Percentiles rank a stretch among this genome's conserved stretches.
Evolutionary conservation across 1,139 yeast genomes (phyloP).

Genomic region (Pneumocystis sp.): DNA sequence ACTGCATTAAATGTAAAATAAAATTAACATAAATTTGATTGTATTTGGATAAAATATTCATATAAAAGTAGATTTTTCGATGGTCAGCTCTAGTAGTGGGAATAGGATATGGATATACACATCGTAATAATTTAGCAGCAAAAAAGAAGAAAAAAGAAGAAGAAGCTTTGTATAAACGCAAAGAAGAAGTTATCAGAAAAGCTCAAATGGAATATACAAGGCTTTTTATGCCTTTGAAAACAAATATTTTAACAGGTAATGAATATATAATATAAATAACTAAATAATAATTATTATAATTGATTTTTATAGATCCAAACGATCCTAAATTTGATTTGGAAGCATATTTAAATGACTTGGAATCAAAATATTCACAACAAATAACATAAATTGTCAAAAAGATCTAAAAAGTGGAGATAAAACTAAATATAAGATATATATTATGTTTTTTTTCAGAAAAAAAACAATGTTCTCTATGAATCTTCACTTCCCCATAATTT

Average conservation of each 20-base stretch:
- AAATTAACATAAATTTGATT: neutral
- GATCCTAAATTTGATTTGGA: neutral
- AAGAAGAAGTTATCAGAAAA: conserved; percentile 74
- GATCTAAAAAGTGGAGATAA: neutral
- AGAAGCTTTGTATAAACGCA: conserved; percentile 44
- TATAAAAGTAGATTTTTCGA: conserved; percentile 51
- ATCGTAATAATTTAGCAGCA: conserved; percentile 54
- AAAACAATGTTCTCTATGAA: neutral
- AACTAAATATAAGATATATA: neutral
- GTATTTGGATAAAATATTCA: neutral
- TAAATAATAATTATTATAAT: neutral
- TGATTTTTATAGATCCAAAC: neutral
- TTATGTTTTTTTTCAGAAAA: neutral
- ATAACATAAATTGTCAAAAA: neutral
- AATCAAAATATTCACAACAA: neutral
- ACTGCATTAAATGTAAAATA: neutral
- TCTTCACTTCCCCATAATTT: conserved; percentile 37
- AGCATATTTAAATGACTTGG: neutral
- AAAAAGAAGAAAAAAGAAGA: conserved; percentile 46
- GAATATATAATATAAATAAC: neutral
- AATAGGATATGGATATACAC: conserved; percentile 74
- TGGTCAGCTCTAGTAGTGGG: conserved; percentile 88
- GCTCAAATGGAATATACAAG: conserved; percentile 64
- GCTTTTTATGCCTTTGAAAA: conserved; percentile 31
- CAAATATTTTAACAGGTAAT: conserved; percentile 18